Conservation (phyloP, 768 basidiomycete species). For the Serendipita sp. region DNA sequence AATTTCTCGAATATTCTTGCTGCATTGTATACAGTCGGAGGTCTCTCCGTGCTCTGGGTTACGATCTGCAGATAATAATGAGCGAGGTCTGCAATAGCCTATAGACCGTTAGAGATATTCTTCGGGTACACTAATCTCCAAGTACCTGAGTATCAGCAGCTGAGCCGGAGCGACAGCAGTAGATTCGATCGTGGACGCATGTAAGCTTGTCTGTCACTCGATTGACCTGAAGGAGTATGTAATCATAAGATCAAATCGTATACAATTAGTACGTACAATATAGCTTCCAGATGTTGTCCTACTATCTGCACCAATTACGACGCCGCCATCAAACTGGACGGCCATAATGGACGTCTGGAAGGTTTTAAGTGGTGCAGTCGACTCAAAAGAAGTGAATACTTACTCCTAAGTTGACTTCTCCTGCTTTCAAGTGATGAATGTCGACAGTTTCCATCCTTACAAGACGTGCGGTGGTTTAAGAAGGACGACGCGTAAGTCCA, state of each 20-base stretch:
- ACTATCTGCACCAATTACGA: conserved; percentile 93
- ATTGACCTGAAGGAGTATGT: conserved; percentile 48
- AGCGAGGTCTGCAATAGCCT: conserved; percentile 80
- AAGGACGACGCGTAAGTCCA: neutral
- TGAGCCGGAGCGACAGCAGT: conserved; percentile 97
- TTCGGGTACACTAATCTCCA: neutral
- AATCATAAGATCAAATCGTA: neutral
- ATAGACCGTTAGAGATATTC: neutral
- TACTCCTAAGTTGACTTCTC: conserved; percentile 95
- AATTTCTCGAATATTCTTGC: conserved; percentile 72
- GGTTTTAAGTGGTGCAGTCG: neutral
- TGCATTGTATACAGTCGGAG: conserved; percentile 67
- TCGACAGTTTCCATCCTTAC: conserved; percentile 42
- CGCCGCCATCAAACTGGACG: conserved; percentile 87
- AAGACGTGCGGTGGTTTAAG: neutral
- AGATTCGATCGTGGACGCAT: conserved; percentile 91
- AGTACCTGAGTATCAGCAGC: conserved; percentile 84
- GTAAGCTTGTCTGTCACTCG: conserved; percentile 98
- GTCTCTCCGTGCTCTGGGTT: conserved; percentile 36
- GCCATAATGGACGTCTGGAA: conserved; percentile 96
- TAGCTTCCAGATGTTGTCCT: conserved; percentile 94
- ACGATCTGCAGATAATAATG: conserved; percentile 68
- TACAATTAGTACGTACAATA: conserved; percentile 42
- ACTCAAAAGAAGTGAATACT: conserved; percentile 20
- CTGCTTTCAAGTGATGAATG: conserved; percentile 73